These are phyloP conservation scores for Pichia sp. DNA, from an alignment of 1,139 yeast species.

Conservation along the genomic window DNA sequence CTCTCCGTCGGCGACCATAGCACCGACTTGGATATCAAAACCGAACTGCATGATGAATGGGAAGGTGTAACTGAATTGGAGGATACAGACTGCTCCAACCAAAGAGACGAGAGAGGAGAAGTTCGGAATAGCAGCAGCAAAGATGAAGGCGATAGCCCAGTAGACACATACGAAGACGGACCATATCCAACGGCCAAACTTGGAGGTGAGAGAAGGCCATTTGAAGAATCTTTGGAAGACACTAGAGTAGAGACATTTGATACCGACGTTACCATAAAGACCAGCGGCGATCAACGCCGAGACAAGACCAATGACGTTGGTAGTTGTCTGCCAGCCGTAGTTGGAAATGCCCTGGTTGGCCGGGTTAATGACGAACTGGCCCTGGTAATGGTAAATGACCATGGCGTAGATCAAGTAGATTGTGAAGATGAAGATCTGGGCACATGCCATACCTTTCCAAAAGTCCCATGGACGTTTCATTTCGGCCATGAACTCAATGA, in stretches of 20 bases:
- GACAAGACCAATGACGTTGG: constrained; percentile 37
- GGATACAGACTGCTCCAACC: constrained; percentile 42
- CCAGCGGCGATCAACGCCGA: constrained; percentile 43
- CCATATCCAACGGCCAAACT: constrained; percentile 38
- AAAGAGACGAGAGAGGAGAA: constrained; percentile 45
- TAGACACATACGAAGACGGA: constrained; percentile 35
- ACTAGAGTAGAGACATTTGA: constrained; percentile 40
- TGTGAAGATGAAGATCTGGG: constrained; percentile 40
- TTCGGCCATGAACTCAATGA: constrained; percentile 44
- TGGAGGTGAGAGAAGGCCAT: constrained; percentile 35
- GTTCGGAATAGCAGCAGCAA: constrained; percentile 55
- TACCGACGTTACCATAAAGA: constrained; percentile 43
- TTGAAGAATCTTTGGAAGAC: constrained; percentile 34
- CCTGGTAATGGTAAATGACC: constrained; percentile 42
- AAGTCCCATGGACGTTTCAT: constrained; percentile 45
- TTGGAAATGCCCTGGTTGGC: constrained; percentile 41
- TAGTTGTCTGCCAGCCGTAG: constrained; percentile 40
- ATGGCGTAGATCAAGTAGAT: constrained; percentile 40
- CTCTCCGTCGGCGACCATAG: constrained; percentile 31
- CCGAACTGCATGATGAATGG: constrained; percentile 38
- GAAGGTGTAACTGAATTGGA: constrained; percentile 45
- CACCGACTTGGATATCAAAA: constrained; percentile 36
- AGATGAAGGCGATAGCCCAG: constrained; percentile 42
- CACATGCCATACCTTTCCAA: constrained; percentile 43
- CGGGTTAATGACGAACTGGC: constrained; percentile 40